phyloP scores from a whole-genome alignment of 1,284 basidiomycete genomes.

The Trichosporon faecale region DNA sequence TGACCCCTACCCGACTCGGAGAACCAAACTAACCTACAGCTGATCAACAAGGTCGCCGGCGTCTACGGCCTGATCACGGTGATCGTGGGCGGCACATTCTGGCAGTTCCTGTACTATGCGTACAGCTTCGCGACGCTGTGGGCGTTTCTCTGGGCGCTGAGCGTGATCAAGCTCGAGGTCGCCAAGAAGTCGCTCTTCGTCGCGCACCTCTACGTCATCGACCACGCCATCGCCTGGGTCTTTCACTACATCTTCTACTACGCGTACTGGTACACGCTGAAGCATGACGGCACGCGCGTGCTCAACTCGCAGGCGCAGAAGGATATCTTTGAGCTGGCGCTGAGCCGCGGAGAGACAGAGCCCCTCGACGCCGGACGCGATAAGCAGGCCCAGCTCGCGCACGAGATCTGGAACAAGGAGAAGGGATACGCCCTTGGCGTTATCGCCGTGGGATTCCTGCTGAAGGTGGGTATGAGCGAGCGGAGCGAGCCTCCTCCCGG shows the following conservation, averaged over 20 bases:
- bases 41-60: slow-evolving; percentile 97
- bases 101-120: slow-evolving; percentile 86
- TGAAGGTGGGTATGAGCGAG: slow-evolving; percentile 64
- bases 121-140: slow-evolving; percentile 84
- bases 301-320: slow-evolving; percentile 81
- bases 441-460: slow-evolving; percentile 76
- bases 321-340: slow-evolving; percentile 62
- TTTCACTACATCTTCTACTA: slow-evolving; percentile 90
- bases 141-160: slow-evolving; percentile 81
- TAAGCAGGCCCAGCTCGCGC: slow-evolving; percentile 60
- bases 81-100: slow-evolving; percentile 80
- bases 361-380: slow-evolving; percentile 56
- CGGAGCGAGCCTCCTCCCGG: background rate
- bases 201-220: slow-evolving; percentile 85
- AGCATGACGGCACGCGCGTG: slow-evolving; percentile 79
- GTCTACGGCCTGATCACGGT: slow-evolving; percentile 93
- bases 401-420: slow-evolving; percentile 83
- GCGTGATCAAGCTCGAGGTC: slow-evolving; percentile 79
- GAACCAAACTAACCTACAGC: slow-evolving; percentile 53
- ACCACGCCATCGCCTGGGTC: slow-evolving; percentile 86
- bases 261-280: slow-evolving; percentile 82
- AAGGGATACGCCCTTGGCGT: slow-evolving; percentile 72
- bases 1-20: background rate
- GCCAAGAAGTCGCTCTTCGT: slow-evolving; percentile 79
- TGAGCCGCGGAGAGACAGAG: slow-evolving; percentile 40